phyloP scores from a whole-genome alignment of 306 rosid species.

The Malus sylvestris region DNA sequence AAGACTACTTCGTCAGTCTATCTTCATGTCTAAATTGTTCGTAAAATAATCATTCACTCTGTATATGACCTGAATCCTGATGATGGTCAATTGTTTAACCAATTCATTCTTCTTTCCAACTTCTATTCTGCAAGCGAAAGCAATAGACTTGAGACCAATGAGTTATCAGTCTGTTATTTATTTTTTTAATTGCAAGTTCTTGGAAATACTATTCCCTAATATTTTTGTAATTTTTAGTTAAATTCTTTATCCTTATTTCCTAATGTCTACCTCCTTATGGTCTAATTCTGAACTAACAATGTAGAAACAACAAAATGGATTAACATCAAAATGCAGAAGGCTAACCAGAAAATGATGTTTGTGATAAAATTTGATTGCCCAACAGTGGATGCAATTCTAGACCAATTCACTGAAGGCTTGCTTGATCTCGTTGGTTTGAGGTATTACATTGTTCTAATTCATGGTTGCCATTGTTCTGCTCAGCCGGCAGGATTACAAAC shows the following conservation, averaged over 20 bases:
- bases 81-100: not conserved
- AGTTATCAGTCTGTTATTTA: not conserved
- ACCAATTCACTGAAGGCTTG: no score
- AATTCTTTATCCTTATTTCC: not conserved
- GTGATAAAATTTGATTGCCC: not conserved
- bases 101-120: not conserved
- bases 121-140: not conserved
- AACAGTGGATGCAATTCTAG: no score
- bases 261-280: not conserved
- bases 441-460: no score
- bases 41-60: not conserved
- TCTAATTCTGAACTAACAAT: not conserved
- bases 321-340: not conserved
- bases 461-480: no score
- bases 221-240: not conserved
- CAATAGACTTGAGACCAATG: not conserved
- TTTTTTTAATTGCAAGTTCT: not conserved
- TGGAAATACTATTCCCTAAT: not conserved
- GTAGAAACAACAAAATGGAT: not conserved
- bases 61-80: not conserved
- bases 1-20: constrained; percentile 61
- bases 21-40: constrained; percentile 56
- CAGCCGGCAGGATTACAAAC: no score
- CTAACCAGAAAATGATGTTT: not conserved
- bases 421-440: no score